A percentile compares a stretch with the other conserved stretches of the same genome.
These are phyloP conservation scores for Suillus weaverae DNA, from an alignment of 768 basidiomycete genomes.

Conservation along the genomic window DNA sequence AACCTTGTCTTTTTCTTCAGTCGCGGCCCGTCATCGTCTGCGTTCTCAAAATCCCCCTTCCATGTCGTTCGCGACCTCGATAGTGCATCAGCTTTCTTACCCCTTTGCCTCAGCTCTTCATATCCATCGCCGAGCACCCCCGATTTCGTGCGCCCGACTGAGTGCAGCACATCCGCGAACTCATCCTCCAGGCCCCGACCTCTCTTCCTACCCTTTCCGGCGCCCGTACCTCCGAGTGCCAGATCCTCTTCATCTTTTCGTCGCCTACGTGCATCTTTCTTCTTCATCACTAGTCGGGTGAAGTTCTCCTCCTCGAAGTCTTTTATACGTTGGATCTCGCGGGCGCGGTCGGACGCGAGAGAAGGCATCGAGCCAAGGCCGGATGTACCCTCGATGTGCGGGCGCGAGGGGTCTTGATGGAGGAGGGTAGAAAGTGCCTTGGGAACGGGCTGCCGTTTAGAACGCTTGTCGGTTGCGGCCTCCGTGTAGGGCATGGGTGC, in stretches of 20 bases:
- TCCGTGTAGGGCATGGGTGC: conserved; percentile 87
- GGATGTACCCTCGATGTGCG: conserved; percentile 69
- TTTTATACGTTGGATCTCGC: conserved; percentile 75
- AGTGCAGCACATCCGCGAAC: conserved; percentile 75
- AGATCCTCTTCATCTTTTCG: conserved; percentile 82
- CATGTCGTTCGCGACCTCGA: conserved; percentile 52
- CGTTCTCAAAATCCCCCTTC: conserved; percentile 27
- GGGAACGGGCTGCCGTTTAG: conserved; percentile 57
- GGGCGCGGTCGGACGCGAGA: conserved; percentile 62
- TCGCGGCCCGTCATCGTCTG: conserved; percentile 31
- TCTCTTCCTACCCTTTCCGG: conserved; percentile 53
- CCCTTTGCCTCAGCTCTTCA: conserved; percentile 70
- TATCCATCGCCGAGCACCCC: conserved; percentile 68
- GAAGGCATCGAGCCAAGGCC: conserved; percentile 67
- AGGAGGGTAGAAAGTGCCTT: conserved; percentile 58
- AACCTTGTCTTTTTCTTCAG: conserved; percentile 42
- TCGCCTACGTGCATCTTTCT: conserved; percentile 75
- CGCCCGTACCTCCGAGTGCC: conserved; percentile 74
- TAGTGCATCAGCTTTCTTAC: conserved; percentile 62
- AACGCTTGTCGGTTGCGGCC: conserved; percentile 44
- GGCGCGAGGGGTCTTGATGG: conserved; percentile 55
- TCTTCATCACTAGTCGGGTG: conserved; percentile 86
- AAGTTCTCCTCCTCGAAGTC: conserved; percentile 97
- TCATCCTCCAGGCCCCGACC: conserved; percentile 81
- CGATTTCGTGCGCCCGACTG: conserved; percentile 47